Evolutionary conservation across 495 filamentous ascomycete genomes (phyloP).

Genomic region (Oidiodendron maius): DNA sequence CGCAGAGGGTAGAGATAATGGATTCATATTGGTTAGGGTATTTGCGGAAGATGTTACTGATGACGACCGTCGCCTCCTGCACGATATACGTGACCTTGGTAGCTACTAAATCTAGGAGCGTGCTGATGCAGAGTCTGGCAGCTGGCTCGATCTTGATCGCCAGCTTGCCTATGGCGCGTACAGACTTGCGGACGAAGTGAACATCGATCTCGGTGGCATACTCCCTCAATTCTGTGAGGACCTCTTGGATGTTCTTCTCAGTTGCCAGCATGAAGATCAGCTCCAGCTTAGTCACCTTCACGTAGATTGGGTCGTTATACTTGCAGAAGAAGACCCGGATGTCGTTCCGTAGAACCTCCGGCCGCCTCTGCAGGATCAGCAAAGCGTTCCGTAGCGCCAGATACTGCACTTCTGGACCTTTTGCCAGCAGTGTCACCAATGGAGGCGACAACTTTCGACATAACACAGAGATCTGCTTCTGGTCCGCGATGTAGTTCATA

Average conservation of each 20-base stretch:
- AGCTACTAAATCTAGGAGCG: conserved; percentile 85
- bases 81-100: conserved; percentile 99
- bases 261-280: conserved; percentile 98
- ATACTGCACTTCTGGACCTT: conserved; percentile 97
- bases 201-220: conserved; percentile 99
- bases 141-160: conserved; percentile 99
- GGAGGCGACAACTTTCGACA: conserved; percentile 94
- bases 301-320: conserved; percentile 99
- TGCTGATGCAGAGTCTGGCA: conserved; percentile 83
- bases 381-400: conserved; percentile 91
- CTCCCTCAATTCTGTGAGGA: conserved; percentile 90
- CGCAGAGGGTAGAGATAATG: conserved; percentile 92
- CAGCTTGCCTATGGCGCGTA: conserved; percentile 94
- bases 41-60: conserved; percentile 98
- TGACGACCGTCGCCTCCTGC: conserved; percentile 98
- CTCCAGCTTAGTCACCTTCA: conserved; percentile 98
- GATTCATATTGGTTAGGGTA: conserved; percentile 98
- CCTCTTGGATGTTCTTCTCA: conserved; percentile 92
- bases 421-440: conserved; percentile 89
- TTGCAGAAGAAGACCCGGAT: conserved; percentile 99
- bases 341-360: conserved; percentile 92
- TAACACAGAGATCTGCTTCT: conserved; percentile 82
- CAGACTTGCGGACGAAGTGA: conserved; percentile 96
- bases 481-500: conserved; percentile 97
- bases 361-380: conserved; percentile 86